These are phyloP conservation scores for Penicillium paneum DNA, from an alignment of 2,329 filamentous ascomycete genomes.

Conservation along the genomic window DNA sequence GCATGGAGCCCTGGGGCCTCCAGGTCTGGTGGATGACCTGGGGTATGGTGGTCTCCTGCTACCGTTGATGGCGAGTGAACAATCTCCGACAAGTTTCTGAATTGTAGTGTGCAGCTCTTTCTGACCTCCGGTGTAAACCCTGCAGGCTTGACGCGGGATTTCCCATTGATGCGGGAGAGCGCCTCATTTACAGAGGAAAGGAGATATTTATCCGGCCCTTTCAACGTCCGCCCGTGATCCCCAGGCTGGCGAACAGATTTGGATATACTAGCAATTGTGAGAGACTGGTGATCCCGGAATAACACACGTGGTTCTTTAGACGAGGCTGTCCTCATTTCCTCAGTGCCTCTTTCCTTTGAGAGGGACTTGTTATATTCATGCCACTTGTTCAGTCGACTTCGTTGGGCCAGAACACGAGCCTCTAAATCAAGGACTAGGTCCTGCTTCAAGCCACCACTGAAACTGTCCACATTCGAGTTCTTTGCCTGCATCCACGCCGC, in stretches of 20 bases:
- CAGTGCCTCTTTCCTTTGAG: conserved; percentile 17
- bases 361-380: conserved; percentile 57
- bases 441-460: conserved; percentile 19
- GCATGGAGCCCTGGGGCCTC: background rate
- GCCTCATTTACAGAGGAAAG: conserved; percentile 36
- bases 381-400: conserved; percentile 69
- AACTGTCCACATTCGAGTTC: conserved; percentile 51
- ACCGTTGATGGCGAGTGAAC: background rate
- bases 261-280: conserved; percentile 40
- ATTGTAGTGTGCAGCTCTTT: background rate
- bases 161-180: conserved; percentile 30
- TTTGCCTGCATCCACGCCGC: conserved; percentile 68
- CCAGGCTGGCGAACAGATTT: conserved; percentile 32
- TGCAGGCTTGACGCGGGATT: conserved; percentile 3
- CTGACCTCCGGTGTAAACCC: background rate
- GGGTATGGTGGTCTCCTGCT: background rate
- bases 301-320: conserved; percentile 19
- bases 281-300: conserved; percentile 39
- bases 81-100: background rate
- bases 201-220: conserved; percentile 31
- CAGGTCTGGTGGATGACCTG: background rate
- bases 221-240: conserved; percentile 18
- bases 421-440: conserved; percentile 66
- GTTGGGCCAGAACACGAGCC: conserved; percentile 63
- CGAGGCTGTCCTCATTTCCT: background rate